phyloP scores from a whole-genome alignment of 1,139 yeast genomes.

The Debaryomyces sp. region DNA sequence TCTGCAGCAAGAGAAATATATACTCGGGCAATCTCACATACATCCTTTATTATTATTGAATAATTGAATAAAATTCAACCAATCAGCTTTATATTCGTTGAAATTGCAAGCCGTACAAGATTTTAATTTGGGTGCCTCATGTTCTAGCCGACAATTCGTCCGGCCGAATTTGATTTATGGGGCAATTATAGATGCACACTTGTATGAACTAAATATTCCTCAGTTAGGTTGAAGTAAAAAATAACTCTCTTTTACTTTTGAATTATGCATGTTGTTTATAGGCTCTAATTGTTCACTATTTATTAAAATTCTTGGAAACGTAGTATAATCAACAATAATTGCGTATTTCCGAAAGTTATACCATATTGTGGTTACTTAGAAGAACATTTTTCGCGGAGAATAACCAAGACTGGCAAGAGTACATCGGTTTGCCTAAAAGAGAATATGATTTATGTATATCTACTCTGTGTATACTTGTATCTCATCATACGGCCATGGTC shows the following conservation, averaged over 20 bases:
- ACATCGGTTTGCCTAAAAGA: too few relatives aligned
- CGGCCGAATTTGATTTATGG: neutral
- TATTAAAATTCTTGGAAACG: too few relatives aligned
- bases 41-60: neutral
- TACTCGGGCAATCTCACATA: neutral
- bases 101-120: neutral
- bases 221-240: neutral
- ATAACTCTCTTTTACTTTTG: neutral
- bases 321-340: too few relatives aligned
- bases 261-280: too few relatives aligned
- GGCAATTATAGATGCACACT: neutral
- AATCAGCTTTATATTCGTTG: neutral
- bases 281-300: too few relatives aligned
- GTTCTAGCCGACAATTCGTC: neutral
- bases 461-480: too few relatives aligned
- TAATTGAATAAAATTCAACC: neutral
- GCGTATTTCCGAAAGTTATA: too few relatives aligned
- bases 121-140: neutral
- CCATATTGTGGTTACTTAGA: too few relatives aligned
- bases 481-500: too few relatives aligned
- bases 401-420: too few relatives aligned
- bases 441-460: too few relatives aligned
- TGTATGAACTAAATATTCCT: neutral
- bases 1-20: neutral
- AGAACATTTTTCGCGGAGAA: too few relatives aligned